Conservation (phyloP, 495 filamentous ascomycete species). For the Penicillium verhagenii region DNA sequence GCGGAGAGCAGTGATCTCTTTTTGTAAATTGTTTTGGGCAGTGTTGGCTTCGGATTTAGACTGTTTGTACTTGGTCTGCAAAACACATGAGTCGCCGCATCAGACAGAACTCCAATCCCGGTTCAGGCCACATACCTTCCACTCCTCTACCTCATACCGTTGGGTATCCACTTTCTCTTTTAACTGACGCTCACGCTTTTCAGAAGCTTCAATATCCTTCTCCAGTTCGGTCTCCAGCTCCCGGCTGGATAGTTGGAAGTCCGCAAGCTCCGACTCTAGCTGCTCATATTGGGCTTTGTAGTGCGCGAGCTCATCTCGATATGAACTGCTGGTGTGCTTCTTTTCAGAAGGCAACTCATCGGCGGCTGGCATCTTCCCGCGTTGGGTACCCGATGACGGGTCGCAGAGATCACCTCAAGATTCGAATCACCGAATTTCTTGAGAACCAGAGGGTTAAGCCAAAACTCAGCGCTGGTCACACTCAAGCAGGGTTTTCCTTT, state of each 20-base stretch:
- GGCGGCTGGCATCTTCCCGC: conserved; percentile 52
- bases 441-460: conserved; percentile 12
- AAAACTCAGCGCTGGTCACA: background rate
- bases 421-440: conserved; percentile 9
- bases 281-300: conserved; percentile 96
- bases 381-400: conserved; percentile 34
- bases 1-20: conserved; percentile 89
- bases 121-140: conserved; percentile 67
- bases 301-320: conserved; percentile 76
- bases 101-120: background rate
- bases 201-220: conserved; percentile 92
- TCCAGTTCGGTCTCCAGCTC: conserved; percentile 94
- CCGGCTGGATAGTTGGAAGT: conserved; percentile 91
- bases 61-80: conserved; percentile 92
- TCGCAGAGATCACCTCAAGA: conserved; percentile 20
- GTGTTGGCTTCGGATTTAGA: conserved; percentile 80
- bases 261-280: conserved; percentile 84
- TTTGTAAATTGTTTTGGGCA: conserved; percentile 85
- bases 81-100: conserved; percentile 4
- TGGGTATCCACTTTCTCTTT: conserved; percentile 82
- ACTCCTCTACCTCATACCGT: conserved; percentile 90
- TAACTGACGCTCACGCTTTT: conserved; percentile 83
- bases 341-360: conserved; percentile 64
- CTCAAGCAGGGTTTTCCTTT: background rate
- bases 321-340: conserved; percentile 53